Percentiles rank a stretch among this genome's conserved stretches.
These are phyloP conservation scores for Cicer pinnatifidum DNA, from an alignment of 306 rosid species.

Conservation along the genomic window DNA sequence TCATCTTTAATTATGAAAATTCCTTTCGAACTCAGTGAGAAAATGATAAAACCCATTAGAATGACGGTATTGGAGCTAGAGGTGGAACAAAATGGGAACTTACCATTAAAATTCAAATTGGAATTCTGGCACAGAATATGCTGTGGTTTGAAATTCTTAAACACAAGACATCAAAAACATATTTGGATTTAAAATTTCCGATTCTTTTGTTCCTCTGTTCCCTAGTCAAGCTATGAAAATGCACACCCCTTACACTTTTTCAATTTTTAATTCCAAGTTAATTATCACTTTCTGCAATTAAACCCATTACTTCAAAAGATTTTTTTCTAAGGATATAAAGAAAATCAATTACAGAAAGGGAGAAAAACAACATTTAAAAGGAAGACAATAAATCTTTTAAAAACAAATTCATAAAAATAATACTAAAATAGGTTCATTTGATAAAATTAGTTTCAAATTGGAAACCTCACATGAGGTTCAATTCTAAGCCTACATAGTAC, in stretches of 20 bases:
- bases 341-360: constrained; percentile 5
- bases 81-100: background rate
- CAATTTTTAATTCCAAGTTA: background rate
- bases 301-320: background rate
- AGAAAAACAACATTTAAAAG: background rate
- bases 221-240: background rate
- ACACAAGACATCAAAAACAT: constrained; percentile 5
- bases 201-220: constrained; percentile 11
- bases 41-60: background rate
- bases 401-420: constrained; percentile 14
- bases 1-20: background rate
- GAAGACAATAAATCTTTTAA: background rate
- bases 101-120: background rate
- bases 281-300: constrained; percentile 21
- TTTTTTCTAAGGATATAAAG: background rate
- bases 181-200: background rate
- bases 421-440: constrained; percentile 4
- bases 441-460: constrained; percentile 15
- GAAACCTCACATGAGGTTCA: constrained; percentile 29
- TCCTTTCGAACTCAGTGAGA: background rate
- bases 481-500: constrained; percentile 27
- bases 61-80: background rate
- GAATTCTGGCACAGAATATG: constrained; percentile 1
- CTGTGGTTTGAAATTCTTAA: constrained; percentile 7
- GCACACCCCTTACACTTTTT: background rate